A percentile compares a stretch with the other conserved stretches of the same genome.
phyloP scores from a whole-genome alignment of 129 eudicot species.

The carrot (Daucus carota) region DH1_v3.0 NC_030385.2:2113001-2113500 shows the following conservation, averaged over 20 bases:
- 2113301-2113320: slow-evolving; percentile 37
- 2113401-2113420: slow-evolving; percentile 28
- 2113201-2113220: slow-evolving; percentile 78
- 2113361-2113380: slow-evolving; percentile 22
- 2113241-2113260: slow-evolving; percentile 72
- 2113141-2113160: too few species aligned
- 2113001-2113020: too few species aligned
- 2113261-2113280: slow-evolving; percentile 74
- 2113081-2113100: too few species aligned
- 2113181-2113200: slow-evolving; percentile 17
- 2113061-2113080: too few species aligned
- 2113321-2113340: slow-evolving; percentile 15
- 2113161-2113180: neutral
- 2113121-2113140: too few species aligned
- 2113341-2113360: slow-evolving; percentile 8
- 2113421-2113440: neutral
- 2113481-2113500: neutral
- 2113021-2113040: too few species aligned
- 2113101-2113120: too few species aligned
- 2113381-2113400: slow-evolving; percentile 23
- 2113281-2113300: slow-evolving; percentile 29
- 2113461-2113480: neutral
- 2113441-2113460: neutral
- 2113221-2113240: slow-evolving; percentile 84
- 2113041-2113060: too few species aligned